Percentiles rank a stretch among this genome's conserved stretches.
Evolutionary conservation across 257 asterid species (phyloP).

Genomic region (Penstemon eatonii): DNA sequence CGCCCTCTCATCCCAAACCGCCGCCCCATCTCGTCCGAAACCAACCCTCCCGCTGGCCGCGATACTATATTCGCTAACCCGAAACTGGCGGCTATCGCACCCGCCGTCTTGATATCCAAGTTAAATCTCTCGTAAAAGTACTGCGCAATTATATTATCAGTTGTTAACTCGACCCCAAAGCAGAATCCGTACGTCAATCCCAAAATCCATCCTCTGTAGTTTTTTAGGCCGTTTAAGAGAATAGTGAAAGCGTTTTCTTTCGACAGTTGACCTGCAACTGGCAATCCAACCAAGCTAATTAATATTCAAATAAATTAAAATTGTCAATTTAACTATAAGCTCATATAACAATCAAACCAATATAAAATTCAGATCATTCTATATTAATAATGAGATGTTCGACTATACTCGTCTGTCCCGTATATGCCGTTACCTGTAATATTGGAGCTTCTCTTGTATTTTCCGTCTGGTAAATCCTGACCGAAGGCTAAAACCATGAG

Average conservation of each 20-base stretch:
- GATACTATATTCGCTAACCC: slow-evolving; percentile 56
- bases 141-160: slow-evolving; percentile 55
- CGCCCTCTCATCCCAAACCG: slow-evolving; percentile 64
- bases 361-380: no score
- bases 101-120: slow-evolving; percentile 43
- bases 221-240: slow-evolving; percentile 38
- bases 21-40: slow-evolving; percentile 57
- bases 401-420: no score
- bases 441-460: neutral
- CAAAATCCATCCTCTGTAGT: slow-evolving; percentile 62
- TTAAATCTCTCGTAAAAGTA: slow-evolving; percentile 56
- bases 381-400: no score
- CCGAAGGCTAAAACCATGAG: slow-evolving; percentile 45
- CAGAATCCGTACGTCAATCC: slow-evolving; percentile 46
- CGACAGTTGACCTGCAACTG: neutral
- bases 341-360: no score
- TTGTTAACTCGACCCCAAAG: slow-evolving; percentile 61
- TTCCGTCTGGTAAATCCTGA: slow-evolving; percentile 55
- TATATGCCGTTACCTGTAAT: no score
- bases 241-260: slow-evolving; percentile 18
- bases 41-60: slow-evolving; percentile 56
- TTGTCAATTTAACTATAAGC: no score
- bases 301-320: no score
- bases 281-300: no score
- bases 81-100: slow-evolving; percentile 60